Base-by-base conservation (phyloP, 148 eudicot genomes). In the Drosera capensis region DNA sequence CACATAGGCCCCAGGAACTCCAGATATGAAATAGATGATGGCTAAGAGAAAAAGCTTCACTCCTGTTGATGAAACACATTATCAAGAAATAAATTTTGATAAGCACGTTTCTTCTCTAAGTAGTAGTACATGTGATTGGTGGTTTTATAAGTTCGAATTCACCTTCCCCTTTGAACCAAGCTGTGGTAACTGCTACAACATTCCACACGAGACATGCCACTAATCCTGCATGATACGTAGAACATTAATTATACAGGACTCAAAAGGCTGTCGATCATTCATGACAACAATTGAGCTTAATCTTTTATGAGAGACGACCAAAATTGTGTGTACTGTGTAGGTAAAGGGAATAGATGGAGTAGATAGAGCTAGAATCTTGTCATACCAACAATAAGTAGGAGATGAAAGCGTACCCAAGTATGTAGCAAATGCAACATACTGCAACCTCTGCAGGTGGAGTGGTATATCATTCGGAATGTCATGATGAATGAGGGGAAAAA, bases 151-250 rank as follows among this genome's bases (percentile, higher is more conserved):
- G 54, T 25, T 28, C 20, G 25, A 11, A 59, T 50, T 35, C 31
- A 90, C 99, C 93, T 71, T 59, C 81, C 29, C 95, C 99, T 44
- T 71, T 78, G 45, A 66, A 48, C 88, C 99, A 90, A 38, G 85
- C 99, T 1, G 66, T 26, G 38, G 95, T 71, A 48, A 80, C 82
- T 6, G 79, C 85, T 38, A 80, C 35, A 31, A 90, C 12, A 58
- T 90, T 90, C 97, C 97, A 90, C 43, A 72, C 12, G 48, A 90
- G 82, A 55, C 95, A 84, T 13, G 58, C 40, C 18, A 52, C 57
- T 54, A 84, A 58, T 48, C 95, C 86, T 84, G 75, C 51, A 59
- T 47, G 48, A 14, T 4, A 23, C 7, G 5, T 24, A 55, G 13
- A 16, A 47, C n/a, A 15, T 4, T 2, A 34, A 34, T 15, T 4